phyloP scores from a whole-genome alignment of 352 stramenopile species.

The Phytophthora pini region DNA sequence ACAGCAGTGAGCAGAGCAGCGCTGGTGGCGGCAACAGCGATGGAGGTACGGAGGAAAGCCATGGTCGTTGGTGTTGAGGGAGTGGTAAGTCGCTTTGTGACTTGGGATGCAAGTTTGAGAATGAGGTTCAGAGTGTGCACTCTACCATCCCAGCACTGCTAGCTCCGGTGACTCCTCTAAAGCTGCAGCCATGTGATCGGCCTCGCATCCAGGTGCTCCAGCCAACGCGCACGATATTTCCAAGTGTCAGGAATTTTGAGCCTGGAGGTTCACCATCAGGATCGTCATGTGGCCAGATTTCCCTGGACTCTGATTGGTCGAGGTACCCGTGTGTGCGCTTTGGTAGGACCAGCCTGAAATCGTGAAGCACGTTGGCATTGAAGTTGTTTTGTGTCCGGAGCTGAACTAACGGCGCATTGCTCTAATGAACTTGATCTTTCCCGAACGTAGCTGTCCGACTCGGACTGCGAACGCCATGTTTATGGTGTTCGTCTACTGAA shows the following conservation, averaged over 20 bases:
- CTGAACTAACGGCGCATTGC: not conserved
- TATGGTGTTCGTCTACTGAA: not conserved
- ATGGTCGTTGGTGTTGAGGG: conserved; percentile 6
- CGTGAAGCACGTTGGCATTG: not conserved
- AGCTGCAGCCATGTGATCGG: too few relatives aligned
- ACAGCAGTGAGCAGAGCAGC: conserved; percentile 15
- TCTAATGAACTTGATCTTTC: not conserved
- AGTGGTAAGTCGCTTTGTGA: conserved; percentile 13
- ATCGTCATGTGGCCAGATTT: not conserved
- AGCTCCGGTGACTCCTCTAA: too few relatives aligned
- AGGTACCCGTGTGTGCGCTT: not conserved
- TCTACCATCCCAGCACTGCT: conserved; percentile 10
- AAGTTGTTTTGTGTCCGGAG: conserved; percentile 1
- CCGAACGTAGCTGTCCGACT: not conserved
- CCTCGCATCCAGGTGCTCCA: not conserved
- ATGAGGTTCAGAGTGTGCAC: conserved; percentile 16
- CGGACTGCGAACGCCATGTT: not conserved
- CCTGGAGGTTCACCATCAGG: not conserved
- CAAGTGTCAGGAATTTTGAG: conserved; percentile 2
- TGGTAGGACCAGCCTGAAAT: not conserved
- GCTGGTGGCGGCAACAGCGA: not conserved
- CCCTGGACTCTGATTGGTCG: not conserved
- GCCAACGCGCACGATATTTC: conserved; percentile 14
- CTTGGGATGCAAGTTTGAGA: conserved; percentile 22
- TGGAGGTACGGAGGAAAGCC: conserved; percentile 11